Base-by-base conservation (phyloP, 768 basidiomycete species). In the Termitomyces sp. region DNA sequence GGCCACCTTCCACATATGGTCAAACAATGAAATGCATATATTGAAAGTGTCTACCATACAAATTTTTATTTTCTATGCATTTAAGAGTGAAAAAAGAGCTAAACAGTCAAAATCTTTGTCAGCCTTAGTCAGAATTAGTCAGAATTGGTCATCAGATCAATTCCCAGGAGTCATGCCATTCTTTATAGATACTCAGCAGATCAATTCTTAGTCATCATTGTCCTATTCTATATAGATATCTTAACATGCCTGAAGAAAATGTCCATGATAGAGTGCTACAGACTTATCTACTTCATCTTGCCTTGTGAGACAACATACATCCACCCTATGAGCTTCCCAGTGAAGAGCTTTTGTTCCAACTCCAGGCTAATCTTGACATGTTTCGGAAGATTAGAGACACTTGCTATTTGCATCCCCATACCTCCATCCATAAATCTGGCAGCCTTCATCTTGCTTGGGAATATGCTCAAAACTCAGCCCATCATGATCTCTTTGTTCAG, bases 381-480 rank as follows among this genome's bases (percentile, higher is more conserved):
- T 55, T 47, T 31, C 16, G n/a, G 38, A 46, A 55, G 45, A 55
- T 55, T 12, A 55, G 38, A 27, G 34, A 47, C 35, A 55, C 54
- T 47, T 42, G 19, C n/a, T 55, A 55, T 21, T 45, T 55, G 23
- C 23, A 55, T 37, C 45, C 32, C 7, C 25, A 37, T 32, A 55
- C 54, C 34, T 35, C 29, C n/a, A 25, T 57, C 10, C 49, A 42
- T n/a, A 57, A 59, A 21, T 43, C 53, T 41, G 53, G 53, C n/a
- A 49, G 37, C 17, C 45, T 59, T 27, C 53, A 59, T 21, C 53
- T 54, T 48, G 53, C 58, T 35, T 59, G 52, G 45, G 40, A 54
- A 41, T 54, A 59, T 59, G 57, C 52, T 9, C 32, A 59, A 52
- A 34, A 59, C 27, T 41, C 57, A 19, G 38, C 29, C 1, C 50